Evolutionary conservation across 176 grass and related monocot genomes (phyloP), one percentile per base, ranked within the genome.

Genomic region (Zizania latifolia): DNA sequence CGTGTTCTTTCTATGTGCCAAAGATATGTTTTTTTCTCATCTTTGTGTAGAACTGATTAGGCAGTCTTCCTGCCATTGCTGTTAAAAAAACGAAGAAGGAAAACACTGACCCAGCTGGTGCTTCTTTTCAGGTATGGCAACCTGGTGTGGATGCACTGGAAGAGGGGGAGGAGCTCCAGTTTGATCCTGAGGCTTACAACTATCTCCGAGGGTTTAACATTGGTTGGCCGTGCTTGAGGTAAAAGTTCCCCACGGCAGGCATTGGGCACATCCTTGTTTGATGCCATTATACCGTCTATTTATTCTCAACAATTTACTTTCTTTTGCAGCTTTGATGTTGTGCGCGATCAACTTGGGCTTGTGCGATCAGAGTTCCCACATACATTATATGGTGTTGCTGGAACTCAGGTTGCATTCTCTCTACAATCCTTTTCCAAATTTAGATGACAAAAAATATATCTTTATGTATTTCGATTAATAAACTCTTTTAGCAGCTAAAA

Each of bases 211-310:
- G 78, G 21, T 92, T 98, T 46, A 75, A 78, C 82, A 84, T 91
- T 76, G 88, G 88, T 2, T 94, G 94, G 94, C 86, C 88, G 31
- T 98, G 88, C 83, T 84, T 92, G 80, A 98, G 94, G 91, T 98
- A 71, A 27, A 29, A 10, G 33, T 55, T 57, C 6, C 39, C 17
- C 14, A 13, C 14, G 61, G 17, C 16, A 2, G 8, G 6, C 56
- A 70, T 41, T 78, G 57, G 44, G 46, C 3, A 0, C 28, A 3
- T 55, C 9, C 9, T 74, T 19, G 64, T 57, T 32, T 36, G 21
- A 28, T 10, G 21, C 14, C 26, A 56, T 32, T 26, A 10, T 58
- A 17, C 59, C 27, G 33, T 41, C 19, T 63, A 0, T 68, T 61
- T 64, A 0, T 69, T 48, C 59, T 83, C 14, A 78, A 34, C 1